Base-by-base conservation (phyloP, 345 rosid genomes). In the Melaleuca alternifolia region DNA sequence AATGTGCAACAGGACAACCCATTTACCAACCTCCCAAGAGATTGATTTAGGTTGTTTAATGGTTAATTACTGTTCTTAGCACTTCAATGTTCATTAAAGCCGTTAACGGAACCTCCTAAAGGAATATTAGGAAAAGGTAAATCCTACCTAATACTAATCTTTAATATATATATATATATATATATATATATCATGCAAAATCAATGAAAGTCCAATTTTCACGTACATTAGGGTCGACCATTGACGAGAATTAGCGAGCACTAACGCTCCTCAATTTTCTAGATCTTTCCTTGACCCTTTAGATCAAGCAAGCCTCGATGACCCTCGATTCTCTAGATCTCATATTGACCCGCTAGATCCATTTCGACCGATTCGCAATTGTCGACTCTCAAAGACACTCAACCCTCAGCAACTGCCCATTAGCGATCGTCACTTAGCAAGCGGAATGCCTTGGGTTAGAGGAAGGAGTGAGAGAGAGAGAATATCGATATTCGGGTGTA, bases 151-250 rank as follows among this genome's bases (percentile, higher is more conserved):
- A 37, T 41, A 3, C n/a, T n/a, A n/a, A n/a, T n/a, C n/a, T n/a
- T n/a, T n/a, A n/a, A n/a, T n/a, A n/a, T n/a, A n/a, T n/a, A 5
- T 3, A 7, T 28, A 28, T 14, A 1, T 0, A 62, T 3, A 28
- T 0, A 61, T 28, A 28, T 0, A 1, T 62, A 62, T 28, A 14
- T 16, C 5, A 0, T 28, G 41, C 20, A 14, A 16, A 30, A 30
- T 61, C 20, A 16, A 62, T 62, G 7, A 3, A 28, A 61, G 28
- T 28, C 15, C 23, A 33, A 62, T 30, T 62, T 15, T 14, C 18
- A 28, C 0, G 0, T 62, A 14, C 11, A 41, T 41, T 41, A 41
- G 3, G 41, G 41, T 4, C 41, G 41, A 41, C 41, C 41, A 4
- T 41, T 4, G 41, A 41, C 41, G 41, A 41, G 2, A 26, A n/a